These are phyloP conservation scores for Phylloporus rhodoxanthus DNA, from an alignment of 768 basidiomycete genomes.

Conservation along the genomic window DNA sequence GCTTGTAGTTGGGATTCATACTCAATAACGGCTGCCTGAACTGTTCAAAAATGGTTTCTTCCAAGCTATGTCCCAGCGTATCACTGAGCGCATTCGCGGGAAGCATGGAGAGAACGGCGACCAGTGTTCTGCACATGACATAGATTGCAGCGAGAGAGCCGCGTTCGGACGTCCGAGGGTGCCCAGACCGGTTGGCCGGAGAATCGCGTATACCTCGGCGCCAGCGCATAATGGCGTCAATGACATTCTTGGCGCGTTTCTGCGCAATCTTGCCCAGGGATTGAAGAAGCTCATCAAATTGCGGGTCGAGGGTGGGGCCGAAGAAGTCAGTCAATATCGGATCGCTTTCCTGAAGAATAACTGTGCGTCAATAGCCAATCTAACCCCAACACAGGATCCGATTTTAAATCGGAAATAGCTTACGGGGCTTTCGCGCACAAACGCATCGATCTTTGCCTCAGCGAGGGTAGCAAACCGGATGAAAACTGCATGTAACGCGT, in stretches of 20 bases:
- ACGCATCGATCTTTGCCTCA: slow-evolving; percentile 72
- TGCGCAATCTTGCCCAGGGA: slow-evolving; percentile 83
- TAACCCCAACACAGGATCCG: not conserved
- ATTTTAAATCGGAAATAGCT: slow-evolving; percentile 23
- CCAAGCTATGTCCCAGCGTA: slow-evolving; percentile 70
- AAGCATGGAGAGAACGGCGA: slow-evolving; percentile 66
- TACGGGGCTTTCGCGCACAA: slow-evolving; percentile 65
- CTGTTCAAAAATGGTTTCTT: slow-evolving; percentile 84
- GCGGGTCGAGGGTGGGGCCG: slow-evolving; percentile 65
- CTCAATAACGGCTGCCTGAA: slow-evolving; percentile 61
- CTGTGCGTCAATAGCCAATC: slow-evolving; percentile 1
- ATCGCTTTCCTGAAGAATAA: slow-evolving; percentile 54
- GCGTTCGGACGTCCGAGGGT: slow-evolving; percentile 46
- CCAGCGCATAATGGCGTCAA: slow-evolving; percentile 87
- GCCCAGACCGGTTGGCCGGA: slow-evolving; percentile 32
- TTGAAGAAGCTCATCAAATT: slow-evolving; percentile 80
- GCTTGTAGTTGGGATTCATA: slow-evolving; percentile 68
- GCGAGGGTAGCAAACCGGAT: slow-evolving; percentile 78
- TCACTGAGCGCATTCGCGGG: slow-evolving; percentile 77
- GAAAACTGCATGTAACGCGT: slow-evolving; percentile 83
- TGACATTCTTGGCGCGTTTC: slow-evolving; percentile 75
- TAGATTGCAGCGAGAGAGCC: slow-evolving; percentile 82
- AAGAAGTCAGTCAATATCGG: slow-evolving; percentile 60
- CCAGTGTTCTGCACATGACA: slow-evolving; percentile 83
- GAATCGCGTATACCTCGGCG: slow-evolving; percentile 68